Conservation (phyloP, 2,329 filamentous ascomycete species). For the Westerdykella ornata region DNA sequence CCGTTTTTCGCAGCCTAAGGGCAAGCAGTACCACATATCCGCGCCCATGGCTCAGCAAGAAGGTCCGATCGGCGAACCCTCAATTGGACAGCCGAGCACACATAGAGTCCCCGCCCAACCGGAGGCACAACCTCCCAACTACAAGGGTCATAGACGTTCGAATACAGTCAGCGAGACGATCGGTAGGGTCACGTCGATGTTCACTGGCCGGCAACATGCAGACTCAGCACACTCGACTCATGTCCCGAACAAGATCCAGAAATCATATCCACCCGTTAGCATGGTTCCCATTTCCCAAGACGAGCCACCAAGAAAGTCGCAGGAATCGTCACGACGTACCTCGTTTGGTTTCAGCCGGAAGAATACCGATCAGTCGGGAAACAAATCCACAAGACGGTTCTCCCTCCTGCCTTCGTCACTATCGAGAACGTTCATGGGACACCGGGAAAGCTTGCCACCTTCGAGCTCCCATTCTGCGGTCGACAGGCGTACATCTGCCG, state of each 20-base stretch:
- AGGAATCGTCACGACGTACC: conserved; percentile 44
- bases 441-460: conserved; percentile 31
- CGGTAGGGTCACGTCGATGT: conserved; percentile 73
- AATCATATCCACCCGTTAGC: conserved; percentile 81
- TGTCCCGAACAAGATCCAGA: conserved; percentile 50
- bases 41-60: conserved; percentile 54
- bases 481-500: conserved; percentile 31
- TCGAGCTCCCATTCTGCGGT: conserved; percentile 23
- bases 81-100: conserved; percentile 55
- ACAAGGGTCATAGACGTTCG: conserved; percentile 65
- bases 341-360: conserved; percentile 48
- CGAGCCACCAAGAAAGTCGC: conserved; percentile 47
- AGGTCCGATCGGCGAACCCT: conserved; percentile 34
- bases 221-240: conserved; percentile 31
- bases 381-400: conserved; percentile 43
- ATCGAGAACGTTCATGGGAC: conserved; percentile 39
- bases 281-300: conserved; percentile 67
- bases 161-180: conserved; percentile 65
- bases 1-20: conserved; percentile 70
- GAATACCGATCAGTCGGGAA: conserved; percentile 35
- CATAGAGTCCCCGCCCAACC: conserved; percentile 48
- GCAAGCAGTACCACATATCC: conserved; percentile 66
- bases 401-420: conserved; percentile 47
- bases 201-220: conserved; percentile 50
- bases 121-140: conserved; percentile 54